Percentiles rank a stretch among this genome's conserved stretches.
Evolutionary conservation across 371 early-diverging fungal genomes (phyloP).

Genomic region (Mucor piriformis): DNA sequence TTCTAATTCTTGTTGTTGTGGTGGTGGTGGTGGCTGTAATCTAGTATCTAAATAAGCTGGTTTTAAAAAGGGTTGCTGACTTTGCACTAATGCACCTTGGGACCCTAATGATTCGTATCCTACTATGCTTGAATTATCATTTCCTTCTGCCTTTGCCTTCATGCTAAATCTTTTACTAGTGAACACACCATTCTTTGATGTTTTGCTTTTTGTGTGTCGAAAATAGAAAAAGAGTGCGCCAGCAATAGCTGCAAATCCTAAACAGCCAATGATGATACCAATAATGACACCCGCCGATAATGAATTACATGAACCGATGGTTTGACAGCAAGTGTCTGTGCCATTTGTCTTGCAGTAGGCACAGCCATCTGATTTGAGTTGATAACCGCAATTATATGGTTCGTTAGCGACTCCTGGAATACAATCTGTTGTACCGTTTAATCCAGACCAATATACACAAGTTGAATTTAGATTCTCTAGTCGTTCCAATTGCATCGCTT

Average conservation of each 20-base stretch:
- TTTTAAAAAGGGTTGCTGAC: neutral
- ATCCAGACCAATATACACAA: conserved; percentile 44
- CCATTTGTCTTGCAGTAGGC: conserved; percentile 32
- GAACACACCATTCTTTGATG: neutral
- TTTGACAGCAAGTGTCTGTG: conserved; percentile 38
- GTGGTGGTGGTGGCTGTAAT: conserved; percentile 6
- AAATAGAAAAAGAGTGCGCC: conserved; percentile 14
- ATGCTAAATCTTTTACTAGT: conserved; percentile 6
- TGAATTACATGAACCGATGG: conserved; percentile 14
- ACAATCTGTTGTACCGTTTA: conserved; percentile 36
- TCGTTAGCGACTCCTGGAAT: conserved; percentile 45
- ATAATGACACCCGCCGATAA: conserved; percentile 31
- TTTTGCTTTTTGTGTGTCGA: conserved; percentile 3
- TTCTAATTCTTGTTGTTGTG: conserved; percentile 21
- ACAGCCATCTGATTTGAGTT: conserved; percentile 26
- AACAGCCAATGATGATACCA: conserved; percentile 29
- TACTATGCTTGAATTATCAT: conserved; percentile 17
- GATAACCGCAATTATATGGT: conserved; percentile 45
- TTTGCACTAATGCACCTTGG: conserved; percentile 10
- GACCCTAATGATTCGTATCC: conserved; percentile 29
- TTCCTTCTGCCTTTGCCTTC: neutral
- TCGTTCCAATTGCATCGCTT: conserved; percentile 6
- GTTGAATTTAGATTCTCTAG: conserved; percentile 25
- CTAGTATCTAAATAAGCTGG: neutral
- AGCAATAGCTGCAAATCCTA: conserved; percentile 15